Evolutionary conservation across 1,139 yeast genomes (phyloP).

Genomic region (Meyerozyma carpophila): DNA sequence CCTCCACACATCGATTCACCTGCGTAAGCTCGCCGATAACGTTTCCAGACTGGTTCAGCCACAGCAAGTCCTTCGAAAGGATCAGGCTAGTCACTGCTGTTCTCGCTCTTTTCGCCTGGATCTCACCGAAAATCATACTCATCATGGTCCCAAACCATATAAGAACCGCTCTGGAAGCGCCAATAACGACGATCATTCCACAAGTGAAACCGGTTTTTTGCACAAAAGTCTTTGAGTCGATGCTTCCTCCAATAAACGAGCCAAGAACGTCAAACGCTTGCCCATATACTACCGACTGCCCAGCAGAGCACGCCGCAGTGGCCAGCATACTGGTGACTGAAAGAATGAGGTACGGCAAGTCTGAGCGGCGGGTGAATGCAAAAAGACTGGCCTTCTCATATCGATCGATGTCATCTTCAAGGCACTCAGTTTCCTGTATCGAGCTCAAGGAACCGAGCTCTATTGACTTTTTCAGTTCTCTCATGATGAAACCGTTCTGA

Average conservation of each 20-base stretch:
- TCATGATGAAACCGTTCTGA: background rate
- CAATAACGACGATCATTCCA: slow-evolving; percentile 53
- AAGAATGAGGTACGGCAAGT: background rate
- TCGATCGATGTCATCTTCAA: background rate
- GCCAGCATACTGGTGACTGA: background rate
- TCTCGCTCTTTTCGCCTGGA: slow-evolving; percentile 59
- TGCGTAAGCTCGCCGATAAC: slow-evolving; percentile 63
- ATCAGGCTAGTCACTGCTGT: slow-evolving; percentile 30
- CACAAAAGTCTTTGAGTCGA: slow-evolving; percentile 25
- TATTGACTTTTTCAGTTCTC: background rate
- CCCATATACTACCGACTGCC: background rate
- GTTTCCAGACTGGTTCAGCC: slow-evolving; percentile 57
- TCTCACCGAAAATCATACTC: slow-evolving; percentile 75
- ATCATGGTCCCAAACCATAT: slow-evolving; percentile 52
- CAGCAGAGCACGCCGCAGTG: background rate
- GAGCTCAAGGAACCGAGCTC: background rate
- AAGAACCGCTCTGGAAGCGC: slow-evolving; percentile 45
- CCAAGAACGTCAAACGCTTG: background rate
- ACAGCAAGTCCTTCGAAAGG: slow-evolving; percentile 33
- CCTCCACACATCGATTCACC: slow-evolving; percentile 73
- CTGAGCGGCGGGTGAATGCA: background rate
- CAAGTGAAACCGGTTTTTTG: slow-evolving; percentile 41
- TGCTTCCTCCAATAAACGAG: slow-evolving; percentile 5
- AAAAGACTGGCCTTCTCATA: background rate
- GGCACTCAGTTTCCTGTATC: background rate